A percentile compares a stretch with the other conserved stretches of the same genome.
Conservation (phyloP, 805 yeast species). For the Ogataea trehaloabstinens region DNA sequence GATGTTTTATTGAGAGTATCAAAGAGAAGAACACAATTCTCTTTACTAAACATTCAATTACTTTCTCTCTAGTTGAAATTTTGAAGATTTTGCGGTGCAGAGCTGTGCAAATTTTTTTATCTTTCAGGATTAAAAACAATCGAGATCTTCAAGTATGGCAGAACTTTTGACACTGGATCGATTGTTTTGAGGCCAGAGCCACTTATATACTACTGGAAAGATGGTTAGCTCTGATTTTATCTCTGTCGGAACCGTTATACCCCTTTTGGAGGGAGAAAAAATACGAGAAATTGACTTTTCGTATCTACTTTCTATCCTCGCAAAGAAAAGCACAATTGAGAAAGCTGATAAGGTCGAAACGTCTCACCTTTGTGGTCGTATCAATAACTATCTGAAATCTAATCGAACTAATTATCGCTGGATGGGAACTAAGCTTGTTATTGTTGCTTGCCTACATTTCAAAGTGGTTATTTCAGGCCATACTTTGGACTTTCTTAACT, state of each 20-base stretch:
- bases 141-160: too few species aligned
- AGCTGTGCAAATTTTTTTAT: constrained; percentile 1
- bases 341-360: constrained; percentile 49
- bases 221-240: too few species aligned
- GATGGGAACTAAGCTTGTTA: constrained; percentile 56
- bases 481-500: constrained; percentile 39
- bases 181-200: too few species aligned
- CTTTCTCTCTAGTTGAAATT: too few species aligned
- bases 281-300: constrained; percentile 23
- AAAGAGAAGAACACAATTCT: too few species aligned
- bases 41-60: too few species aligned
- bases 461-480: constrained; percentile 39
- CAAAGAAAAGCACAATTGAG: constrained; percentile 32
- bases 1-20: too few species aligned
- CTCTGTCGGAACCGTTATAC: constrained; percentile 26
- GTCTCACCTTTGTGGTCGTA: constrained; percentile 47
- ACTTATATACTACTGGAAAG: too few species aligned
- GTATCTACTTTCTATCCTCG: constrained; percentile 21
- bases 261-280: constrained; percentile 25
- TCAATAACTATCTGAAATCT: constrained; percentile 43
- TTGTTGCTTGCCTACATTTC: constrained; percentile 38
- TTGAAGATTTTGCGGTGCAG: too few species aligned
- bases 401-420: constrained; percentile 47
- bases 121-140: too few species aligned
- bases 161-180: too few species aligned